Conservation (phyloP, 371 early-diverging fungal genomes). For the Lichtheimia ramosa region DNA sequence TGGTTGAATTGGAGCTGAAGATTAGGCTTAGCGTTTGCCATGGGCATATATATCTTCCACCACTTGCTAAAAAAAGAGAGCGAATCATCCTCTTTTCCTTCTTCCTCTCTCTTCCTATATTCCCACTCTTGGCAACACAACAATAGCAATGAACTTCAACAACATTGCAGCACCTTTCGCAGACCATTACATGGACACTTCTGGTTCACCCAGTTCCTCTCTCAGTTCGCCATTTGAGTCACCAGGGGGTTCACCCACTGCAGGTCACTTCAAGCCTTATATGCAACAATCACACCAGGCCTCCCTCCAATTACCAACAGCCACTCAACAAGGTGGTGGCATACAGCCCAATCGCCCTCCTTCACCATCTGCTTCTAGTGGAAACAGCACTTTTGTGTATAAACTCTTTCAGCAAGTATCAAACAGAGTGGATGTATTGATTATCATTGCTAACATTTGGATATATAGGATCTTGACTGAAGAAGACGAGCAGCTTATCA, state of each 20-base stretch:
- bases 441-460: background rate
- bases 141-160: background rate
- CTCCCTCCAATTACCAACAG: background rate
- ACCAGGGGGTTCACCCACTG: slow-evolving; percentile 24
- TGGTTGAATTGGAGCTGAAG: too few species aligned
- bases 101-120: background rate
- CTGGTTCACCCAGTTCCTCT: slow-evolving; percentile 12
- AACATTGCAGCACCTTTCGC: background rate
- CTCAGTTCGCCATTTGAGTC: slow-evolving; percentile 29
- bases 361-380: background rate
- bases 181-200: slow-evolving; percentile 18
- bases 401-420: slow-evolving; percentile 29
- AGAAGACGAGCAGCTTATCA: slow-evolving; percentile 70
- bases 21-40: too few species aligned
- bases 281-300: slow-evolving; percentile 3
- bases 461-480: slow-evolving; percentile 69
- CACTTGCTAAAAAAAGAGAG: too few species aligned
- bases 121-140: background rate
- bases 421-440: background rate
- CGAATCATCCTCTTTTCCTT: background rate
- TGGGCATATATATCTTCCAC: too few species aligned
- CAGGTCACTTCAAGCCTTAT: slow-evolving; percentile 7
- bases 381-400: slow-evolving; percentile 28
- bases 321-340: background rate
- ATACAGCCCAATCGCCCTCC: background rate